Percentiles rank a stretch among this genome's conserved stretches.
phyloP scores from a whole-genome alignment of 225 moss, liverwort and hornwort genomes.

The Antitrichia curtipendula region DNA sequence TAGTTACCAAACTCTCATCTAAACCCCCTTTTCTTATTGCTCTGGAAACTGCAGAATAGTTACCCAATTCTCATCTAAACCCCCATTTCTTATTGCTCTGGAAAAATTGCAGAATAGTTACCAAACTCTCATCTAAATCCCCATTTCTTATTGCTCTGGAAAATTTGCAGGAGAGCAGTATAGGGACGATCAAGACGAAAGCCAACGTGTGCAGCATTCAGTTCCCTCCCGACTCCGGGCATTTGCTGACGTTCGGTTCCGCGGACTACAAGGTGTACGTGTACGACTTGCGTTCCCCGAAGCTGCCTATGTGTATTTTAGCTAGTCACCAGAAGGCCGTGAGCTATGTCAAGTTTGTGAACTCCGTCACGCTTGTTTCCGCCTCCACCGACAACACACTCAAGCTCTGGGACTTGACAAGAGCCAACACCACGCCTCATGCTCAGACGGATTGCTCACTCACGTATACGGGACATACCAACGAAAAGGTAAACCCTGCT shows the following conservation, averaged over 20 bases:
- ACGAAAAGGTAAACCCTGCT: slow-evolving; percentile 63
- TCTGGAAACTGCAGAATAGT: background rate
- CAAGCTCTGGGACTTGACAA: slow-evolving; percentile 88
- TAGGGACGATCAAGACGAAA: slow-evolving; percentile 86
- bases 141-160: background rate
- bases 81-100: no score
- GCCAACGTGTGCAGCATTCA: slow-evolving; percentile 99
- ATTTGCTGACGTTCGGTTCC: slow-evolving; percentile 79
- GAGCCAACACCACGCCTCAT: slow-evolving; percentile 50
- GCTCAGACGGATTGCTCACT: slow-evolving; percentile 43
- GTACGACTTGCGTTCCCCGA: slow-evolving; percentile 74
- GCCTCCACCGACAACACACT: slow-evolving; percentile 96
- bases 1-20: background rate
- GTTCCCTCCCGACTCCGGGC: slow-evolving; percentile 86
- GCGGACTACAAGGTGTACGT: slow-evolving; percentile 89
- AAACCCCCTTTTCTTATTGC: no score
- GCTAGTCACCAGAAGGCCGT: slow-evolving; percentile 90
- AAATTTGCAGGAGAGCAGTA: slow-evolving; percentile 65
- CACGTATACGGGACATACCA: slow-evolving; percentile 85
- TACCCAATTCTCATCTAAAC: no score
- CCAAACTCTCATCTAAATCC: background rate
- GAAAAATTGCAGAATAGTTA: background rate
- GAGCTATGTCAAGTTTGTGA: slow-evolving; percentile 94
- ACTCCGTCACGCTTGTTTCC: slow-evolving; percentile 77
- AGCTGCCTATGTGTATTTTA: slow-evolving; percentile 63